Evolutionary conservation across 805 yeast species (phyloP).

Genomic region (Metschnikowia sp.): DNA sequence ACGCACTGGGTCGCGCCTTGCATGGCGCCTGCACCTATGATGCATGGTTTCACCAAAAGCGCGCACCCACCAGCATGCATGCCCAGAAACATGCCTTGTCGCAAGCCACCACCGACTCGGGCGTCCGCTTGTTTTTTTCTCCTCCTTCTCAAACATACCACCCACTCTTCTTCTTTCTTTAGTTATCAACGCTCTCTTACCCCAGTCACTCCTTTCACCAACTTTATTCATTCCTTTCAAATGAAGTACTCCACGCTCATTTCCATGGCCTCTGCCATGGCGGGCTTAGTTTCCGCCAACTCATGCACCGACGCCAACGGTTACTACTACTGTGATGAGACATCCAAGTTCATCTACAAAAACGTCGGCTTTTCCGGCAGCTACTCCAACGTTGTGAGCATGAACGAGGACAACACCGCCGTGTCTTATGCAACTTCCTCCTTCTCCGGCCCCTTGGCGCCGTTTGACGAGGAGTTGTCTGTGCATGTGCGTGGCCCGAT

Average conservation of each 20-base stretch:
- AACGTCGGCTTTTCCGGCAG: constrained; percentile 85
- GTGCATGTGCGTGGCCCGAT: constrained; percentile 91
- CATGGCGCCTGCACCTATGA: background rate
- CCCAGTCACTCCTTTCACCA: constrained; percentile 11
- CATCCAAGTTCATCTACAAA: constrained; percentile 60
- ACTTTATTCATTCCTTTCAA: constrained; percentile 15
- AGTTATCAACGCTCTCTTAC: constrained; percentile 6
- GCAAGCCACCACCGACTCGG: background rate
- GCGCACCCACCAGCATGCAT: constrained; percentile 4
- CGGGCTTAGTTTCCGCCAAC: constrained; percentile 26
- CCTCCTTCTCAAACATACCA: background rate
- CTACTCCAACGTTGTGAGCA: constrained; percentile 72
- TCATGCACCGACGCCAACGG: constrained; percentile 55
- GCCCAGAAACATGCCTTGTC: constrained; percentile 1
- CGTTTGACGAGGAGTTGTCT: constrained; percentile 82
- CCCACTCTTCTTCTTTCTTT: background rate
- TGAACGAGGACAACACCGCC: constrained; percentile 67
- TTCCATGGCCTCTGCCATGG: constrained; percentile 17
- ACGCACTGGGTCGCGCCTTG: background rate
- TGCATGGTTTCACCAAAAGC: background rate
- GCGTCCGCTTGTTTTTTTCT: constrained; percentile 2
- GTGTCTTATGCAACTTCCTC: constrained; percentile 59
- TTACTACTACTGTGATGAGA: constrained; percentile 78
- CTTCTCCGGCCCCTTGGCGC: constrained; percentile 72
- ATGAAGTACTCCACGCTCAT: constrained; percentile 18